Conservation (phyloP, 2,329 filamentous ascomycete species). For the Tolypocladium endophyticum region DNA sequence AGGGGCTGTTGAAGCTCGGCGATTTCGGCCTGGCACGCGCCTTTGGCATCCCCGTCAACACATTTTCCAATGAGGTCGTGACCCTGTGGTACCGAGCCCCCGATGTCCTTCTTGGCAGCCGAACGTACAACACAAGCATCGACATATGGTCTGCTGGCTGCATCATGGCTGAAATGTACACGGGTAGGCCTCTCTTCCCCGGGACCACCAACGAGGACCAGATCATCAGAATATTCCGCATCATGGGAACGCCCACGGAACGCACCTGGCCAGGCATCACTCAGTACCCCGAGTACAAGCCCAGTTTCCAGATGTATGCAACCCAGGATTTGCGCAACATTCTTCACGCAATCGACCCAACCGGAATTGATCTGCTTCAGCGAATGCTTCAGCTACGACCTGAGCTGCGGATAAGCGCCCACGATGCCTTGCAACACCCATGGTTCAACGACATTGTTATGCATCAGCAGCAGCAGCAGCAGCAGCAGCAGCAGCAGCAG, state of each 20-base stretch:
- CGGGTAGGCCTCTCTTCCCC: conserved; percentile 86
- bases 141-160: conserved; percentile 99
- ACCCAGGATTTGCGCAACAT: conserved; percentile 84
- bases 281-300: conserved; percentile 95
- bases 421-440: conserved; percentile 76
- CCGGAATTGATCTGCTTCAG: conserved; percentile 77
- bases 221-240: conserved; percentile 89
- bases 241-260: conserved; percentile 97
- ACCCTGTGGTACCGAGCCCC: conserved; percentile 97
- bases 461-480: conserved; percentile 38
- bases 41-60: conserved; percentile 95
- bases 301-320: conserved; percentile 85
- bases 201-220: conserved; percentile 98
- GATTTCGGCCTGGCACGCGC: conserved; percentile 91
- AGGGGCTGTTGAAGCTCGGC: conserved; percentile 82
- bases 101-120: conserved; percentile 83
- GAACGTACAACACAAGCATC: conserved; percentile 99
- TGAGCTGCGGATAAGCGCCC: conserved; percentile 80
- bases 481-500: conserved; percentile 16
- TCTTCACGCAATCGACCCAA: conserved; percentile 77
- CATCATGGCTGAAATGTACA: conserved; percentile 99
- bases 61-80: conserved; percentile 95
- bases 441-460: conserved; percentile 77
- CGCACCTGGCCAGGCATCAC: conserved; percentile 92
- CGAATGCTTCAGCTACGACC: conserved; percentile 89